These are phyloP conservation scores for Amanita polypyramis DNA, from an alignment of 768 basidiomycete species.

Conservation along the genomic window DNA sequence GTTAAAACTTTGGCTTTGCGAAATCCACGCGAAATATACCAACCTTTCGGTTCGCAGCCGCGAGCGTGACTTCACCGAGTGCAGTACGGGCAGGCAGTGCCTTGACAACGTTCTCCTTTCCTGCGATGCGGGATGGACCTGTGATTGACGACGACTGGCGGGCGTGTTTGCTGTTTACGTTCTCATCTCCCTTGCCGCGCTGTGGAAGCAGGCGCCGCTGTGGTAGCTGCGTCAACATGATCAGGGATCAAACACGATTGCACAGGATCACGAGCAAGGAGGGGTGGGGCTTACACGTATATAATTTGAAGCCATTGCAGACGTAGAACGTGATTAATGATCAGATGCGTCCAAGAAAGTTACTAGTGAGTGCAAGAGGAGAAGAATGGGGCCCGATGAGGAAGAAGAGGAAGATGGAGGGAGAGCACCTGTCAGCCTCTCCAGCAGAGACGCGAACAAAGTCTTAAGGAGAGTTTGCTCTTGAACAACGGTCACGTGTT, in stretches of 20 bases:
- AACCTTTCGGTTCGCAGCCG: constrained; percentile 72
- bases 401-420: constrained; percentile 18
- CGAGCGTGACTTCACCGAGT: constrained; percentile 72
- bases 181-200: constrained; percentile 70
- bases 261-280: constrained; percentile 7
- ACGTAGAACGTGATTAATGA: constrained; percentile 15
- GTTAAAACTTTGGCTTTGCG: constrained; percentile 1
- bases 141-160: constrained; percentile 46
- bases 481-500: constrained; percentile 27
- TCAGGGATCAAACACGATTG: not conserved
- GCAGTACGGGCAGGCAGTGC: constrained; percentile 54
- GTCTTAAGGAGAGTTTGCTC: constrained; percentile 14
- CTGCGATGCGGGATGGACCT: constrained; percentile 40
- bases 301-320: constrained; percentile 50
- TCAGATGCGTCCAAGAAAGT: not conserved
- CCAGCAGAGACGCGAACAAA: constrained; percentile 19
- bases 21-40: constrained; percentile 14
- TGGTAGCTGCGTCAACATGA: constrained; percentile 35
- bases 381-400: constrained; percentile 13
- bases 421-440: constrained; percentile 27
- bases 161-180: constrained; percentile 56
- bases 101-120: constrained; percentile 45
- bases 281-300: constrained; percentile 39
- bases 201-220: constrained; percentile 58
- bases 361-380: constrained; percentile 15